Conservation (phyloP, 2,329 filamentous ascomycete genomes). For the Nothophoma quercina region DNA sequence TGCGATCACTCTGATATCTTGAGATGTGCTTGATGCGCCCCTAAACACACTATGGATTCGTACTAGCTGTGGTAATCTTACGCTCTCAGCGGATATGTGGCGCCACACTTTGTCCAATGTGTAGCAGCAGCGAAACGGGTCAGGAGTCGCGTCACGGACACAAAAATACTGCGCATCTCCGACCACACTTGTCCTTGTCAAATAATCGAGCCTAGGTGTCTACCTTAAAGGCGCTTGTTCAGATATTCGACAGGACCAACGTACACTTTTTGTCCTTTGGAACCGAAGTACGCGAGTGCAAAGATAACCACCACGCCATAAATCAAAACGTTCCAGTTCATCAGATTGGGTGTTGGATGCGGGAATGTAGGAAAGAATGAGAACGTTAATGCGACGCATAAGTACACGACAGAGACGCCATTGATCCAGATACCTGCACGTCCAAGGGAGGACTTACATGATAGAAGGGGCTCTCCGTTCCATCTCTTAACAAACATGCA, state of each 20-base stretch:
- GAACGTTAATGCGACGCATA: conserved; percentile 53
- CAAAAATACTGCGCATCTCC: no score
- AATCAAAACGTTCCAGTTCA: conserved; percentile 60
- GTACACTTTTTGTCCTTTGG: conserved; percentile 53
- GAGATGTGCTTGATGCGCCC: no score
- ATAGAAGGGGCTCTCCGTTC: conserved; percentile 52
- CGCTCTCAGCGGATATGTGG: no score
- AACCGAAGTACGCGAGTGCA: conserved; percentile 54
- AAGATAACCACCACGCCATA: conserved; percentile 55
- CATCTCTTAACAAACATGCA: conserved; percentile 57
- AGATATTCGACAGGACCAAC: conserved; percentile 37
- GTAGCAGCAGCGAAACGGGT: no score
- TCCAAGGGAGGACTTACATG: conserved; percentile 56
- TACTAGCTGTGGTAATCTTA: no score
- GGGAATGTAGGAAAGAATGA: conserved; percentile 54
- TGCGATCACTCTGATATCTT: no score
- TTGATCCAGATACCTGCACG: conserved; percentile 55
- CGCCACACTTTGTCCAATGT: no score
- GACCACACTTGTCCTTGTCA: no score
- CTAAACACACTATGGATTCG: no score
- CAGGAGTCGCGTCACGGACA: no score
- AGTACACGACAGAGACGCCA: conserved; percentile 49
- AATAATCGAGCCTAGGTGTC: no score
- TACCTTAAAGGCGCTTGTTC: no score
- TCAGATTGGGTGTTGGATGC: conserved; percentile 44